Base-by-base conservation (phyloP, 1,139 yeast genomes). In the Nakaseomyces kungkrabaensis region DNA sequence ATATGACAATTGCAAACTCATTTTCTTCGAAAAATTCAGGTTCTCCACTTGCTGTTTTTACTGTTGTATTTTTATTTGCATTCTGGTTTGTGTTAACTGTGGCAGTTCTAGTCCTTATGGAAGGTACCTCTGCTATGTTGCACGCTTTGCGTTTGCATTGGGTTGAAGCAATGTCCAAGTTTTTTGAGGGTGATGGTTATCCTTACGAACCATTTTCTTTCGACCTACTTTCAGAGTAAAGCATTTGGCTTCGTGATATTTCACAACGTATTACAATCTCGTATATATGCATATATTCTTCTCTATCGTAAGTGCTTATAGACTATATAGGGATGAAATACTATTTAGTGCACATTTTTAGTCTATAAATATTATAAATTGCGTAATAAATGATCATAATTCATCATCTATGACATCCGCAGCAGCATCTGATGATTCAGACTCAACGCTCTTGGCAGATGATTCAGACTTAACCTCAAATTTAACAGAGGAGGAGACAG, bases 121-220 rank as follows among this genome's bases (percentile, higher is more conserved):
- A 85, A 68, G 94, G 94, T 57, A 85, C 94, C 0, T 83, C 90
- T 37, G 94, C 94, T 43, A 85, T 85, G 94, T 75, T 85, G 66
- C 94, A 85, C 67, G 80, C 90, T 29, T 76, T 85, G 65, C 81
- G 94, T 74, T 75, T 85, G 64, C 94, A 85, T 65, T 85, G 94
- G 94, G 94, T 85, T 51, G 94, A 85, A 67, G 79, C 89, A 38
- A 85, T 85, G 94, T 82, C 89, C 52, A 85, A 85, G 69, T 85
- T 79, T 68, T 85, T 85, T 58, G 90, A 82, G 65, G 94, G 94
- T 69, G 92, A 84, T 62, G 94, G 94, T 59, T 69, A 76, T 51
- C 75, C 81, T 25, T 85, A 81, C 62, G 78, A 76, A 54, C 92
- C 94, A 32, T 85, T 82, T 60, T 77, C 80, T 1, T 83, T 84